Evolutionary conservation across 108 stramenopile genomes (phyloP).

Genomic region (Seminavis robusta): DNA sequence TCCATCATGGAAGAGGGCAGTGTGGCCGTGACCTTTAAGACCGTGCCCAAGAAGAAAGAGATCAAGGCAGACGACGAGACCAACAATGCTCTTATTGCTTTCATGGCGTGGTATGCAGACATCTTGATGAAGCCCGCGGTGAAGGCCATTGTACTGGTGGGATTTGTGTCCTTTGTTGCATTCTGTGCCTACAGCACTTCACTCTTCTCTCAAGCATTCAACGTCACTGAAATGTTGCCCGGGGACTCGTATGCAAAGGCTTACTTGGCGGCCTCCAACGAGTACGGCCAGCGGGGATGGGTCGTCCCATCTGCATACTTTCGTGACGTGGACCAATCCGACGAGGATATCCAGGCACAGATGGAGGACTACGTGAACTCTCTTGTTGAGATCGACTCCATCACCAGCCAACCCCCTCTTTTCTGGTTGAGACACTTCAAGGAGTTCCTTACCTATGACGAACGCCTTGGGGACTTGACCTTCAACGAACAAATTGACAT

Average conservation of each 20-base stretch:
- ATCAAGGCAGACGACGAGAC: background rate
- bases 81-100: background rate
- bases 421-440: slow-evolving; percentile 23
- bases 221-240: slow-evolving; percentile 20
- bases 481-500: slow-evolving; percentile 15
- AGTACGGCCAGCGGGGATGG: slow-evolving; percentile 6
- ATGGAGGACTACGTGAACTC: slow-evolving; percentile 21
- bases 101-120: slow-evolving; percentile 19
- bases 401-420: slow-evolving; percentile 3
- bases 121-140: slow-evolving; percentile 10
- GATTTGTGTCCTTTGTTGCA: slow-evolving; percentile 10
- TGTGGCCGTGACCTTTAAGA: background rate
- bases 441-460: background rate
- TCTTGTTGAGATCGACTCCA: slow-evolving; percentile 12
- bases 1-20: slow-evolving; percentile 3
- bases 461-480: background rate
- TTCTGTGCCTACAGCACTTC: slow-evolving; percentile 20
- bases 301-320: slow-evolving; percentile 15
- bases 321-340: slow-evolving; percentile 20
- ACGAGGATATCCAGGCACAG: slow-evolving; percentile 8
- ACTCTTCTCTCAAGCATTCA: slow-evolving; percentile 1
- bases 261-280: too few relatives aligned
- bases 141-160: slow-evolving; percentile 18
- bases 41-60: slow-evolving; percentile 3
- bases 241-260: slow-evolving; percentile 2